Evolutionary conservation across 225 moss, liverwort and hornwort genomes (phyloP).

Genomic region (Takakia lepidozioides): DNA sequence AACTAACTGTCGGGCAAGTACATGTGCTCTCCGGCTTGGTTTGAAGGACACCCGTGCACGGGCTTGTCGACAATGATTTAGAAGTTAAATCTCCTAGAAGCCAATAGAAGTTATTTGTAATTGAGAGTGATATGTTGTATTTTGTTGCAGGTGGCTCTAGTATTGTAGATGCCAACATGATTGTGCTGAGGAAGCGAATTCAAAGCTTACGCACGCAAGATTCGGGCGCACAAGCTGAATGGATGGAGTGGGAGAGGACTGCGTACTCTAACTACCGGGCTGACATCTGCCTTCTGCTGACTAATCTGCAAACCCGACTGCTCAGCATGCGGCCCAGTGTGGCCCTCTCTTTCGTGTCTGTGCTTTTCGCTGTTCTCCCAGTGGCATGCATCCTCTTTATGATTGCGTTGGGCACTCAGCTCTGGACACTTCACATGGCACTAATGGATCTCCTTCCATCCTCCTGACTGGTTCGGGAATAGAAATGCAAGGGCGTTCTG

Average conservation of each 20-base stretch:
- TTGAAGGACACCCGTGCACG: no score
- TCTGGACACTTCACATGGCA: constrained; percentile 49
- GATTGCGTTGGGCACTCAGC: constrained; percentile 53
- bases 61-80: no score
- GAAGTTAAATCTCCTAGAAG: no score
- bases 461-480: no score
- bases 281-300: constrained; percentile 54
- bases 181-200: constrained; percentile 72
- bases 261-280: constrained; percentile 66
- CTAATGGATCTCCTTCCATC: constrained; percentile 29
- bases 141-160: constrained; percentile 61
- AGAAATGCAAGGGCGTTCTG: no score
- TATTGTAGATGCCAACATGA: constrained; percentile 79
- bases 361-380: constrained; percentile 57
- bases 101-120: no score
- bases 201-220: constrained; percentile 70
- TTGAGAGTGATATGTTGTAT: no score
- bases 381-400: constrained; percentile 58
- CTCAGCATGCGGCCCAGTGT: constrained; percentile 61
- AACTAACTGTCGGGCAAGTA: no score
- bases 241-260: constrained; percentile 91
- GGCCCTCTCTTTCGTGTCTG: constrained; percentile 38
- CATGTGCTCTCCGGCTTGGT: no score
- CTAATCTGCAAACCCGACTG: constrained; percentile 56
- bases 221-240: constrained; percentile 50